Evolutionary conservation across 1,284 basidiomycete genomes (phyloP).

Genomic region (Taiwanofungus camphoratus): DNA sequence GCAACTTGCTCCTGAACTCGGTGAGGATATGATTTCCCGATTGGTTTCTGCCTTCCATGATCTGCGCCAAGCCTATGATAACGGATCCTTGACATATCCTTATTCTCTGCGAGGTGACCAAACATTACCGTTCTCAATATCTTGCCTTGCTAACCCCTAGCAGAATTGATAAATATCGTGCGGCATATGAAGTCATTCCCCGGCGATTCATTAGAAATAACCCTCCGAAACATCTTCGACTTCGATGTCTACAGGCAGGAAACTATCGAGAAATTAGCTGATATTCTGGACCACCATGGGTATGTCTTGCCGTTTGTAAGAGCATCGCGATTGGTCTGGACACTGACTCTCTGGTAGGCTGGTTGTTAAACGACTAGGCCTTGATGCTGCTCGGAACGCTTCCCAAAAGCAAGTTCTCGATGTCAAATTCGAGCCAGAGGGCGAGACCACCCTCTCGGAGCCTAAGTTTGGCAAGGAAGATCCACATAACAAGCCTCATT

Average conservation of each 20-base stretch:
- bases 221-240: constrained; percentile 60
- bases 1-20: constrained; percentile 56
- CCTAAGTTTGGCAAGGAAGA: constrained; percentile 61
- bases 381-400: constrained; percentile 49
- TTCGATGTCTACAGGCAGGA: constrained; percentile 63
- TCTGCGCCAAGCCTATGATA: constrained; percentile 49
- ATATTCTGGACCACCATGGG: constrained; percentile 57
- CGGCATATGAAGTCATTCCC: constrained; percentile 58
- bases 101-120: constrained; percentile 56
- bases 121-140: not conserved
- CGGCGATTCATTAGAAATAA: constrained; percentile 46
- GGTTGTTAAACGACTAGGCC: constrained; percentile 44
- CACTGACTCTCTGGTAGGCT: constrained; percentile 31
- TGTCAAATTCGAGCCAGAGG: constrained; percentile 50
- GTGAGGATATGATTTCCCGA: constrained; percentile 44
- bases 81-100: constrained; percentile 52
- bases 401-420: constrained; percentile 46
- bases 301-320: constrained; percentile 16
- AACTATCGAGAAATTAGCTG: constrained; percentile 52
- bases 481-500: constrained; percentile 44
- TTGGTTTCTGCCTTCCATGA: constrained; percentile 62
- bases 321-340: not conserved
- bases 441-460: constrained; percentile 37
- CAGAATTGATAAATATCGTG: constrained; percentile 61
- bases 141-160: not conserved